Conservation (phyloP, 345 rosid genomes). For the Citrus mangshanensis region DNA sequence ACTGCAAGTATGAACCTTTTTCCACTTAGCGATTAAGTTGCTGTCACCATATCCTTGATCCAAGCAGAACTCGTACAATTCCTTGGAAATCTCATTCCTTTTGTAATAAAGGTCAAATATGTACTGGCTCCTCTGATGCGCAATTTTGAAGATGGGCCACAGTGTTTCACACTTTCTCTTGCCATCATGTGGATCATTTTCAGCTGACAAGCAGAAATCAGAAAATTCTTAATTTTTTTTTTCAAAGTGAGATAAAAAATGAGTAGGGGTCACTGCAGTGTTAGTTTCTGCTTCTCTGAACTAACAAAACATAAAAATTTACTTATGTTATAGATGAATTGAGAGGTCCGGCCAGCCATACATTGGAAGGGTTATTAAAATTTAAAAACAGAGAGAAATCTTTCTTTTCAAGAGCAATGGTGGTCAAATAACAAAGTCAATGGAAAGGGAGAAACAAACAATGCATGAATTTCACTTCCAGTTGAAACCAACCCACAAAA, state of each 20-base stretch:
- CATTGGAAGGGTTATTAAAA: neutral
- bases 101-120: conserved; percentile 63
- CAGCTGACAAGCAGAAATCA: conserved; percentile 45
- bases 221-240: neutral
- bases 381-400: no score
- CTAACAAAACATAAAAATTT: no score
- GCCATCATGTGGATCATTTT: conserved; percentile 73
- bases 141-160: conserved; percentile 81
- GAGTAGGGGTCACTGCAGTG: neutral
- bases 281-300: neutral
- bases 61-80: conserved; percentile 73
- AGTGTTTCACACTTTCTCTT: conserved; percentile 77
- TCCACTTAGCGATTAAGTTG: conserved; percentile 73
- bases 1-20: conserved; percentile 35
- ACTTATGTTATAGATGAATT: neutral
- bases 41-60: conserved; percentile 72
- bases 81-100: conserved; percentile 69
- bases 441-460: neutral
- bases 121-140: conserved; percentile 78
- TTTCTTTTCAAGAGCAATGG: neutral
- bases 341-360: neutral
- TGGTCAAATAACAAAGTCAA: no score
- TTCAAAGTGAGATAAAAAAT: neutral
- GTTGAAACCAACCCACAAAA: neutral
- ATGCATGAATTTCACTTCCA: neutral